phyloP scores from a whole-genome alignment of 257 asterid species.

The Przewalskia tangutica region DNA sequence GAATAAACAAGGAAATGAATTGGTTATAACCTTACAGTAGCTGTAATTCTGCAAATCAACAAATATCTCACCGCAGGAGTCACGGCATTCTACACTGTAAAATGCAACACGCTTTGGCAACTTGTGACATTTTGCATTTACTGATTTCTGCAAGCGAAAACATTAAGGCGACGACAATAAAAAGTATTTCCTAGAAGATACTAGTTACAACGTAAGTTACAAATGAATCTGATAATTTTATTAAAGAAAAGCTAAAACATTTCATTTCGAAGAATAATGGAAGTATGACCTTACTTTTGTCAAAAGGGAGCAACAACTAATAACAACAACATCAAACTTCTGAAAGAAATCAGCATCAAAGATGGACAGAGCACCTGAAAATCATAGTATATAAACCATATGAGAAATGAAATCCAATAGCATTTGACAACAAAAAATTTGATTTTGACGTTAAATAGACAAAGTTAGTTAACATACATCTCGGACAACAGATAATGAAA shows the following conservation, averaged over 20 bases:
- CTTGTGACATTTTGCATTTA: constrained; percentile 86
- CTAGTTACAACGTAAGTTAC: too few relatives aligned
- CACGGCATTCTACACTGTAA: constrained; percentile 89
- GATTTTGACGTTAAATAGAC: not conserved
- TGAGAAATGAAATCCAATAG: not conserved
- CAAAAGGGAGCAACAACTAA: constrained; percentile 25
- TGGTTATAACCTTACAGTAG: constrained; percentile 63
- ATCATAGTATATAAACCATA: not conserved
- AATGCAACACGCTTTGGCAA: constrained; percentile 63
- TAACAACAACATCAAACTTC: constrained; percentile 29
- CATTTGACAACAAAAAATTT: not conserved
- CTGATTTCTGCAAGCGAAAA: constrained; percentile 48
- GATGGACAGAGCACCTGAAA: constrained; percentile 32
- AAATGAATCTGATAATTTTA: not conserved
- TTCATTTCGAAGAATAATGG: not conserved
- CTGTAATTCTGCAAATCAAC: constrained; percentile 81
- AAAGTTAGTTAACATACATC: not conserved
- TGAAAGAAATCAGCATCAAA: constrained; percentile 30
- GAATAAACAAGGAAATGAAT: not conserved
- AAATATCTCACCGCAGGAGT: constrained; percentile 90
- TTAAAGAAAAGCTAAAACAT: not conserved
- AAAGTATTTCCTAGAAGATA: not conserved
- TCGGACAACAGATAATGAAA: not conserved
- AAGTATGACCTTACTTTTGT: constrained; percentile 19
- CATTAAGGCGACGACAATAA: not conserved